Evolutionary conservation across 768 basidiomycete genomes (phyloP), one percentile per base, ranked within the genome.

Genomic region (Guyanaporus albipodus): DNA sequence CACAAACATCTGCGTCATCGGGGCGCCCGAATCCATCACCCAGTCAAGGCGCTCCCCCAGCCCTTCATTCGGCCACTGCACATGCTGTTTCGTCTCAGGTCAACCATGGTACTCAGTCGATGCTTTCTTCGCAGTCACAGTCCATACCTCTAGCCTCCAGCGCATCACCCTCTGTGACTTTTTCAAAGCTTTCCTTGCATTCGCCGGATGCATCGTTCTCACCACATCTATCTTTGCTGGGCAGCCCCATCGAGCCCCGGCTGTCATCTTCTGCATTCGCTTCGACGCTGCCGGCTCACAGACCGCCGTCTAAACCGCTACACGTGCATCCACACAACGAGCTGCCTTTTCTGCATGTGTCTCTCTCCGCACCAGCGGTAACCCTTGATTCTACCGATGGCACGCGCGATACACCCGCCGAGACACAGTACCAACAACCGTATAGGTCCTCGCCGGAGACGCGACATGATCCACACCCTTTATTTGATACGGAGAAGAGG

Each of bases 121-220:
- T 37, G 4, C 36, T 45, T 6, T 32, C 21, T 8, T 33, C 50
- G 17, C 44, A 36, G 27, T 28, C 42, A 4, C 46, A 45, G 8
- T 12, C 48, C 8, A 14, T 31, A 23, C 38, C 39, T 21, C 26
- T 49, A 17, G 38, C 22, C 6, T 29, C 61, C n/a, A 51, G 50
- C 3, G 57, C 61, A 3, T 79, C 78, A 0, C 78, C 77, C 1
- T 71, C 78, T 0, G 60, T 66, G 4, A 68, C 76, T 0, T 81
- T 82, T 49, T 73, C 80, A 36, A 75, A 73, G 40, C 66, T 82
- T 31, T 79, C 80, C 2, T 48, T 80, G 51, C 53, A 74, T 54
- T 66, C 66, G 36, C 68, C 71, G 40, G 48, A 66, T 42, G 48
- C 53, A 39, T 46, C 46, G 23, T 50, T 48, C 18, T 43, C 42